Evolutionary conservation across 768 basidiomycete genomes (phyloP).

Genomic region (Rhizopogon salebrosus): DNA sequence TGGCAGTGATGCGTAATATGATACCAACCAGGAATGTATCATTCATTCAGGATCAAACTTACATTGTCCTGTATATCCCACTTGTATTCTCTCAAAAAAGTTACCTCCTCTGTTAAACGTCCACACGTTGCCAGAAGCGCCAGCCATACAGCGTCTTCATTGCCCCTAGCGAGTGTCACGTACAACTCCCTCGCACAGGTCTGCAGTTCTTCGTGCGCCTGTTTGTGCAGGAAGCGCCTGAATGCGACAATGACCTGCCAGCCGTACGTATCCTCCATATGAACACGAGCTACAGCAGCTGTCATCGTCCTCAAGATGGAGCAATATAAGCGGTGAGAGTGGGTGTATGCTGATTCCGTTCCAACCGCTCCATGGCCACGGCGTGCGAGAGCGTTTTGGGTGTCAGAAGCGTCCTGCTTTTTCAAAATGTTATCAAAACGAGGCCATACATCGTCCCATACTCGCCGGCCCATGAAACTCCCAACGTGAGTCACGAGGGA

Average conservation of each 20-base stretch:
- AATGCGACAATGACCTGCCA: conserved; percentile 83
- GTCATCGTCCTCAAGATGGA: conserved; percentile 73
- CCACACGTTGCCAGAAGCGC: conserved; percentile 54
- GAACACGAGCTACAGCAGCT: conserved; percentile 59
- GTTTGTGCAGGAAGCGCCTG: conserved; percentile 66
- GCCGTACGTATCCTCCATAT: conserved; percentile 58
- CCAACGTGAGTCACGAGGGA: conserved; percentile 66
- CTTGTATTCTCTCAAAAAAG: conserved; percentile 46
- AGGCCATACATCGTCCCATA: conserved; percentile 96
- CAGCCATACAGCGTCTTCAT: conserved; percentile 85
- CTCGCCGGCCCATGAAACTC: conserved; percentile 75
- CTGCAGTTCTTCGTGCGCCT: conserved; percentile 74
- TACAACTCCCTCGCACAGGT: conserved; percentile 61
- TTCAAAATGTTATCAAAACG: conserved; percentile 59
- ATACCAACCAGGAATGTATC: conserved; percentile 13
- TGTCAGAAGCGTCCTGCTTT: conserved; percentile 58
- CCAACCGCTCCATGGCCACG: conserved; percentile 47
- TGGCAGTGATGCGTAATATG: background rate
- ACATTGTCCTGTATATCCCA: conserved; percentile 59
- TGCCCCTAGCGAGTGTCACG: conserved; percentile 47
- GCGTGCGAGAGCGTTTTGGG: conserved; percentile 59
- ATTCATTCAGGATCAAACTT: conserved; percentile 21
- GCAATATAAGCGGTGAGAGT: conserved; percentile 76
- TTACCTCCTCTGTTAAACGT: conserved; percentile 33
- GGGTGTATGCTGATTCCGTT: conserved; percentile 70